phyloP scores from a whole-genome alignment of 1,284 basidiomycete genomes.

The Leucocoprinus gongylophorus region DNA sequence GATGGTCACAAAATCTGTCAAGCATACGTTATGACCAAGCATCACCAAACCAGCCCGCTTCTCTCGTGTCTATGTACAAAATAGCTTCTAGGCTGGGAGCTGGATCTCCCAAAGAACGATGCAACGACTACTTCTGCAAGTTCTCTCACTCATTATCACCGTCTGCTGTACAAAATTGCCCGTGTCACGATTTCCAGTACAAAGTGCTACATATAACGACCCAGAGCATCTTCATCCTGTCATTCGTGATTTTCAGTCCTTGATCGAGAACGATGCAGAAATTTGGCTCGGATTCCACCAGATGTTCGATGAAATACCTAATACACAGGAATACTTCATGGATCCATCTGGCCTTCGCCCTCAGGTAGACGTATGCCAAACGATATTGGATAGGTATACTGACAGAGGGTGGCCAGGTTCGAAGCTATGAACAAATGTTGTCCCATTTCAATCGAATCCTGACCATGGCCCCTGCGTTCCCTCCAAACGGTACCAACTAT shows the following conservation, averaged over 20 bases:
- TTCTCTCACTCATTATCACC: not conserved
- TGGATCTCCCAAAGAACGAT: not conserved
- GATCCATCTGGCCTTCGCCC: not conserved
- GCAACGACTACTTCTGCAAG: not conserved
- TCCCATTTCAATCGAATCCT: not conserved
- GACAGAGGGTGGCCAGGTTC: not conserved
- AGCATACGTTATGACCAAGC: too few species aligned
- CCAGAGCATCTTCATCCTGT: constrained; percentile 16
- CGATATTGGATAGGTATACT: not conserved
- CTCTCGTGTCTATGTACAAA: too few species aligned
- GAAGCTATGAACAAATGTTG: constrained; percentile 2
- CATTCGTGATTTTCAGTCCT: constrained; percentile 34
- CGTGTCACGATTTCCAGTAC: not conserved
- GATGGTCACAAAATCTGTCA: too few species aligned
- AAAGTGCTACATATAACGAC: not conserved
- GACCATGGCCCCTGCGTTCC: not conserved
- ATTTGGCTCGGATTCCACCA: constrained; percentile 35
- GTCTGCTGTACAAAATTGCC: not conserved
- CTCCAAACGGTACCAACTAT: not conserved
- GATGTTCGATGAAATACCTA: constrained; percentile 21
- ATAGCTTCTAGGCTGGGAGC: too few species aligned
- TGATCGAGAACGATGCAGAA: constrained; percentile 34
- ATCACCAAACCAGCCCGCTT: too few species aligned
- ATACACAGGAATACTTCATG: not conserved
- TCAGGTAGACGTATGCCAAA: not conserved